Percentiles rank a stretch among this genome's conserved stretches.
phyloP scores from a whole-genome alignment of 805 yeast genomes.

The Yarrowia sp. region DNA sequence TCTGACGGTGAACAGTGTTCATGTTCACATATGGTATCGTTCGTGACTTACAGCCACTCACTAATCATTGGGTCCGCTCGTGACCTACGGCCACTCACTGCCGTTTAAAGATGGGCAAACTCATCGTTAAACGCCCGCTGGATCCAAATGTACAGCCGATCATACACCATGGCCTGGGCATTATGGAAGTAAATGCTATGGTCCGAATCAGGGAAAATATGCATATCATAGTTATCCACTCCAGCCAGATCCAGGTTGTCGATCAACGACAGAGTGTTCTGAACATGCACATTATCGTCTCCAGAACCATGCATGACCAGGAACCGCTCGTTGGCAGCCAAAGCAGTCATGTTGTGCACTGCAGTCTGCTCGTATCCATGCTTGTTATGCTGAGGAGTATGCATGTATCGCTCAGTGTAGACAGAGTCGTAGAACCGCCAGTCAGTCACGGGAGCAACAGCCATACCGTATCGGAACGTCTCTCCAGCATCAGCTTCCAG shows the following conservation, averaged over 20 bases:
- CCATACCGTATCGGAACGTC: conserved; percentile 81
- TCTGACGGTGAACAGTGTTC: no score
- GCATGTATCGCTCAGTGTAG: conserved; percentile 94
- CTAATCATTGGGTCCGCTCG: no score
- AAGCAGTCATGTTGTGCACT: conserved; percentile 54
- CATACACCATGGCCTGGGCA: conserved; percentile 71
- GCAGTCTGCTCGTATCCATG: conserved; percentile 59
- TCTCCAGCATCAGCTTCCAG: conserved; percentile 75
- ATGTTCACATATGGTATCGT: no score
- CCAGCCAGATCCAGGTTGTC: conserved; percentile 70
- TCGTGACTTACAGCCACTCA: no score
- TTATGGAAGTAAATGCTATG: conserved; percentile 79
- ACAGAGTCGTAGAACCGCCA: conserved; percentile 91
- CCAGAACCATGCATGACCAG: conserved; percentile 94
- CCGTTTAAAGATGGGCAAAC: conserved; percentile 11
- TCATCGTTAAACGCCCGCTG: conserved; percentile 38
- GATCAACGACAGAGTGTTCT: conserved; percentile 73
- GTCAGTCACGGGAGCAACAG: conserved; percentile 97
- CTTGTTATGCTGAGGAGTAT: conserved; percentile 66
- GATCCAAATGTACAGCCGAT: conserved; percentile 69
- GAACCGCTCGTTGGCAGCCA: conserved; percentile 63
- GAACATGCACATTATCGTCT: conserved; percentile 96
- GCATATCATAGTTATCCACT: conserved; percentile 87
- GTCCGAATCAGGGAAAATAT: conserved; percentile 89
- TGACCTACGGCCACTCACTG: no score